Base-by-base conservation (phyloP, 768 basidiomycete species). In the Tulasnella sp. region DNA sequence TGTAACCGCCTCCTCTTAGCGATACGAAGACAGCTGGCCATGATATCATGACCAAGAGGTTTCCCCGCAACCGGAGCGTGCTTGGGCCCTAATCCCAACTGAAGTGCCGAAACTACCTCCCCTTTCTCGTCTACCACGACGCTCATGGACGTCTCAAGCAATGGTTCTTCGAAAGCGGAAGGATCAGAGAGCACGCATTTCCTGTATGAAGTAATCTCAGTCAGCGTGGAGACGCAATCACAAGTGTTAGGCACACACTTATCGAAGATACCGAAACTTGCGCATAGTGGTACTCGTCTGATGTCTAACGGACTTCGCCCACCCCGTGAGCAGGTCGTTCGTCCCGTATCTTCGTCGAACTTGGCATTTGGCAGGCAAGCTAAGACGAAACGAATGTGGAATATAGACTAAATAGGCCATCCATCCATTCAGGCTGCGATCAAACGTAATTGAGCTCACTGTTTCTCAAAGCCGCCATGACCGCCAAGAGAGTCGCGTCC, bases 91-190 rank as follows among this genome's bases (percentile, higher is more conserved):
- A 79, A 68, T 8, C 83, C 81, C n/a, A 79, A 68, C 63, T 85
- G 81, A n/a, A 73, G 71, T 2, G 80, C 72, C 0, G 76, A 75
- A 12, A 82, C 68, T 5, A 85, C 68, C 5, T 74, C 71, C 12
- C 74, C 76, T 0, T 67, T 62, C 27, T 76, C 74, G 60, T 81
- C 80, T 3, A 88, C 62, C 1, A 84, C 72, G 31, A 92, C 69
- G 1, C 82, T 80, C 57, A 92, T 67, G 0, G 78, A 77, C 0
- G 88, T 83, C 12, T 86, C 81, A 54, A 92, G 78, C 5, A 96
- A 75, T 0, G 89, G 86, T 64, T 92, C 85, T 72, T 98, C 94
- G 69, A 94, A 96, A 1, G 90, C 76, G 0, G 90, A 86, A 0
- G 92, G 88, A 70, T 98, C 94, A 0, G 83, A 75, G 3, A 97